Evolutionary conservation across 2,329 filamentous ascomycete species (phyloP).

Genomic region (Diplodia intermedia): DNA sequence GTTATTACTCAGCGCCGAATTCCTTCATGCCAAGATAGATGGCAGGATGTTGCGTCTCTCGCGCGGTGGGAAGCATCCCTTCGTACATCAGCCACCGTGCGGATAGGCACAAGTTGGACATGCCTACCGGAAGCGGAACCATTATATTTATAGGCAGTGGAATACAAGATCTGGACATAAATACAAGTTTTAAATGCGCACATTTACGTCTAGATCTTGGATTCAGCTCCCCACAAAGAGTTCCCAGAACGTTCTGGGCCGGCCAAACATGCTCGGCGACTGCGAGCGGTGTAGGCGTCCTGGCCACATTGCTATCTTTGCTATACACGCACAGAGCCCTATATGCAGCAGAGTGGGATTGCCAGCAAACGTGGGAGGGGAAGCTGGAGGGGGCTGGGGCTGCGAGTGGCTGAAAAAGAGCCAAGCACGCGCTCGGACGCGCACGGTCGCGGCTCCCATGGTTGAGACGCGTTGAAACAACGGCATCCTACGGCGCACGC

Average conservation of each 20-base stretch:
- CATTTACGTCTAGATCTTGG: too few relatives aligned
- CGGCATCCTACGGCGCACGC: neutral
- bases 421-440: slow-evolving; percentile 10
- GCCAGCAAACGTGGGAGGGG: slow-evolving; percentile 10
- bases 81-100: neutral
- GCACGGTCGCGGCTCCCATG: slow-evolving; percentile 13
- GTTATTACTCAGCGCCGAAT: neutral
- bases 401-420: slow-evolving; percentile 13
- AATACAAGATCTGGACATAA: too few relatives aligned
- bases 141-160: neutral
- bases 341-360: slow-evolving; percentile 10
- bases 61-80: neutral
- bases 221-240: neutral
- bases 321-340: slow-evolving; percentile 11
- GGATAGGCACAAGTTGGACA: neutral
- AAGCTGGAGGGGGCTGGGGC: neutral
- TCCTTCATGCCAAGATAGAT: neutral
- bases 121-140: neutral
- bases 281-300: neutral
- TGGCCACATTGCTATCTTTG: slow-evolving; percentile 8
- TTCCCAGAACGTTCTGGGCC: slow-evolving; percentile 17
- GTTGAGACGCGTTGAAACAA: slow-evolving; percentile 8
- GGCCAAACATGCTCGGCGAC: neutral
- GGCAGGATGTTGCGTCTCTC: too few relatives aligned
- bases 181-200: too few relatives aligned